These are phyloP conservation scores for Cutaneotrichosporon curvatum DNA, from an alignment of 1,284 basidiomycete species.

Conservation along the genomic window DNA sequence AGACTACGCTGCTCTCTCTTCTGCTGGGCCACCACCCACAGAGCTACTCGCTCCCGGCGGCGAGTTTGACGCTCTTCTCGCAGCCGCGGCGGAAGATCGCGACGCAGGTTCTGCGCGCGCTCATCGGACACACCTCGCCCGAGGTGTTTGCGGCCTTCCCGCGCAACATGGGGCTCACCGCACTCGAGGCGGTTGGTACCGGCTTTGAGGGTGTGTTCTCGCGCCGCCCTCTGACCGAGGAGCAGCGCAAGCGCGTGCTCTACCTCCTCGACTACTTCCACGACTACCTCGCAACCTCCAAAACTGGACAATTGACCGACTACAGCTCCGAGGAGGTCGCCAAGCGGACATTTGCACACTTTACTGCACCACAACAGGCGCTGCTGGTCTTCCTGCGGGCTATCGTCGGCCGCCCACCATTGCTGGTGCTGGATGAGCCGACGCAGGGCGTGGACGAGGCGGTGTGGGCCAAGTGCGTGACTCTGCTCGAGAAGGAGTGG, in stretches of 20 bases:
- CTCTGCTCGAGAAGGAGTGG: constrained; percentile 57
- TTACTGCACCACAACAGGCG: constrained; percentile 66
- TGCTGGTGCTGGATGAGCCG: constrained; percentile 81
- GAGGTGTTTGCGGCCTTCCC: constrained; percentile 91
- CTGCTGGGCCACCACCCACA: constrained; percentile 92
- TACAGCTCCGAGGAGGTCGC: constrained; percentile 31
- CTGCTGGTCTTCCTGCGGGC: constrained; percentile 76
- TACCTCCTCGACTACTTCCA: constrained; percentile 57
- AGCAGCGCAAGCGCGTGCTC: constrained; percentile 46
- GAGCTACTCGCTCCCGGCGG: constrained; percentile 61
- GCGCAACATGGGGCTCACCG: constrained; percentile 60
- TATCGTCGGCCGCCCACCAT: constrained; percentile 57
- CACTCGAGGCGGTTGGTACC: constrained; percentile 70
- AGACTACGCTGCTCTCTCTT: constrained; percentile 88
- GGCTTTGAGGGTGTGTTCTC: constrained; percentile 75
- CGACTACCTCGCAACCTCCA: constrained; percentile 19
- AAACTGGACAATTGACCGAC: not conserved
- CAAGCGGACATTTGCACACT: constrained; percentile 53
- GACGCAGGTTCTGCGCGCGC: constrained; percentile 53
- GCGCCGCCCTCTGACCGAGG: constrained; percentile 50
- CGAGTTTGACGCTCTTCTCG: constrained; percentile 61
- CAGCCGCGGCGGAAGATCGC: constrained; percentile 59
- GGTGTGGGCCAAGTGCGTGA: constrained; percentile 60
- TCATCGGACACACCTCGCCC: constrained; percentile 75
- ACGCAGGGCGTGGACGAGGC: constrained; percentile 80